Conservation (phyloP, 2,329 filamentous ascomycete genomes). For the Leptosphaerulina australis region DNA sequence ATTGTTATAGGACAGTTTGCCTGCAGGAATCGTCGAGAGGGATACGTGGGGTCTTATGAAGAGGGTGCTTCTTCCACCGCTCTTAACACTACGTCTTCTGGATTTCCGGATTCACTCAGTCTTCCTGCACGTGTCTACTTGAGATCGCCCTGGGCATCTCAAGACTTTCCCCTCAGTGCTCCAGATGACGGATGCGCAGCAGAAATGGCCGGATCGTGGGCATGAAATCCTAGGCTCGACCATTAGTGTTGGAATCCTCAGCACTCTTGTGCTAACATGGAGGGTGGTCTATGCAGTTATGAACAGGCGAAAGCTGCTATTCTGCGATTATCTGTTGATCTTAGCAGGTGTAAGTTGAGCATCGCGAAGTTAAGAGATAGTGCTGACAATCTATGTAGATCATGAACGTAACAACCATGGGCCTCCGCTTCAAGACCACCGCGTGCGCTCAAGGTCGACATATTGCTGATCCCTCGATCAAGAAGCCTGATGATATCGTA, state of each 20-base stretch:
- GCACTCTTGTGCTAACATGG: slow-evolving; percentile 28
- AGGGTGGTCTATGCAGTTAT: slow-evolving; percentile 27
- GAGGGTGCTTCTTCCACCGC: slow-evolving; percentile 6
- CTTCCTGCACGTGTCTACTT: slow-evolving; percentile 5
- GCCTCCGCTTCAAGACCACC: slow-evolving; percentile 24
- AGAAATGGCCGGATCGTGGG: slow-evolving; percentile 27
- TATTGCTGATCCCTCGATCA: slow-evolving; percentile 31
- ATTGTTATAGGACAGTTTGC: background rate
- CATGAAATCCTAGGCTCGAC: slow-evolving; percentile 25
- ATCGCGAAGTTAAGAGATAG: background rate
- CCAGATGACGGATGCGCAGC: slow-evolving; percentile 20
- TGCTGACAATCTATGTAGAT: slow-evolving; percentile 13
- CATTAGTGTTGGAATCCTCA: slow-evolving; percentile 23
- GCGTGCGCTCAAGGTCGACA: slow-evolving; percentile 29
- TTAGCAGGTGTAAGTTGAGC: slow-evolving; percentile 25
- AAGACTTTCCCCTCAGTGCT: background rate
- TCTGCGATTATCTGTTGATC: slow-evolving; percentile 34
- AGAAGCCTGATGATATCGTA: slow-evolving; percentile 21
- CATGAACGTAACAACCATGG: slow-evolving; percentile 25
- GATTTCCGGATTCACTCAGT: background rate
- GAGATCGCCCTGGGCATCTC: slow-evolving; percentile 10
- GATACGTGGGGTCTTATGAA: slow-evolving; percentile 1
- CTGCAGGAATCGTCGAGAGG: background rate
- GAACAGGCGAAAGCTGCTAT: slow-evolving; percentile 27
- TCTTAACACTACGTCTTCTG: slow-evolving; percentile 5